Base-by-base conservation (phyloP, 169 alveolate genomes). In the Cryptosporidium sp. region DNA sequence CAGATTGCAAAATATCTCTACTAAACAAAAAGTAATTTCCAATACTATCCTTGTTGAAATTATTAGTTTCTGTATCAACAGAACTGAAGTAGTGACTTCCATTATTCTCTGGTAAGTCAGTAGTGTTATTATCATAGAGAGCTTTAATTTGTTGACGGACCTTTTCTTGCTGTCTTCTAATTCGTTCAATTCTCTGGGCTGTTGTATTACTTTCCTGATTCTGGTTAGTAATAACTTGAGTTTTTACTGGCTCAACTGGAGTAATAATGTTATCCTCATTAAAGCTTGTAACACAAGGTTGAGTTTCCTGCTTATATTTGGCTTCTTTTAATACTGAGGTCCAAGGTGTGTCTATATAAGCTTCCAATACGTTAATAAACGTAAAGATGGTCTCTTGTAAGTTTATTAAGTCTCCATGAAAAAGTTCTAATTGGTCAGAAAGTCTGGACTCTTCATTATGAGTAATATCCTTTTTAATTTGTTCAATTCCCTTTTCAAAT, bases 81-180 rank as follows among this genome's bases (percentile, higher is more conserved):
- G 72, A 65, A 29, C 16, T 65, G 31, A 65, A 65, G 52, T 37
- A 16, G 26, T 21, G 21, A 33, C 48, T 65, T 29, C 23, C 51
- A 29, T 26, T 26, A n/a, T 26, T 37, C 7, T 31, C 72, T 14
- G 72, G 33, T n/a, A 37, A 23, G 84, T 48, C 65, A 7, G 10
- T 70, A 35, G 52, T 35, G n/a, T 45, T 37, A 26, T 29, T 45
- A 5, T 60, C 75, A 42, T 80, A 80, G 21, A 80, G 70, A 35
- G 89, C 33, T 23, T 80, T 60, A 29, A 80, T 80, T 65, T 80
- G 89, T 42, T 65, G 65, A 16, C 89, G 73, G 14, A 80, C 89
- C 35, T 80, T 80, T 45, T 80, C 89, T 42, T 80, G 89, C 21
- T 80, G 89, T 26, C 33, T 80, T 37, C 89, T 80, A 39, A 80